Evolutionary conservation across 2,329 filamentous ascomycete species (phyloP).

Genomic region (Cadophora luteo-olivacea): DNA sequence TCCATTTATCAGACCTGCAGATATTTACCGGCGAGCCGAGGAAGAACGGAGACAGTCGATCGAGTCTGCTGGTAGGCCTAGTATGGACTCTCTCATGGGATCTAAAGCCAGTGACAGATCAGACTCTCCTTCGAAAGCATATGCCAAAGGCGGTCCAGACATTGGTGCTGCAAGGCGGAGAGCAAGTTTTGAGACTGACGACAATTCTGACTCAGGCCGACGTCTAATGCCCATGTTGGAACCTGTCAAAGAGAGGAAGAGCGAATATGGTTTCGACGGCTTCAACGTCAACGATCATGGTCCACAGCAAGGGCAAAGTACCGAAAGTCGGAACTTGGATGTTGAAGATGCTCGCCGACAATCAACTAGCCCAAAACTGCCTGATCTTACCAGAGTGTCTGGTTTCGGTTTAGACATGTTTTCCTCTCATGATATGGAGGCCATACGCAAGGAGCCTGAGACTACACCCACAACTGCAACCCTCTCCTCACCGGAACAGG

Average conservation of each 20-base stretch:
- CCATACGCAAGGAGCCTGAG: slow-evolving; percentile 24
- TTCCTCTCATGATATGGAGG: slow-evolving; percentile 40
- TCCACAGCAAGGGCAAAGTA: slow-evolving; percentile 11
- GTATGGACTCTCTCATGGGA: slow-evolving; percentile 56
- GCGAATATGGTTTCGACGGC: slow-evolving; percentile 62
- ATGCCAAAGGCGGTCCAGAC: slow-evolving; percentile 11
- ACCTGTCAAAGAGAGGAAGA: slow-evolving; percentile 63
- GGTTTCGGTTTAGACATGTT: slow-evolving; percentile 66
- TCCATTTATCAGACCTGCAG: slow-evolving; percentile 74
- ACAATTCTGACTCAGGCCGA: slow-evolving; percentile 47
- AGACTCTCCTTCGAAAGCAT: slow-evolving; percentile 36
- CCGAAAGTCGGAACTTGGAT: slow-evolving; percentile 23
- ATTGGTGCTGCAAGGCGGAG: slow-evolving; percentile 24
- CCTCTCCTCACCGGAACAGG: slow-evolving; percentile 19
- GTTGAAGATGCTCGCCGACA: slow-evolving; percentile 33
- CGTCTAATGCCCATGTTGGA: slow-evolving; percentile 53
- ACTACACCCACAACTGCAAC: slow-evolving; percentile 17
- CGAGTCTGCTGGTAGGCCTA: slow-evolving; percentile 61
- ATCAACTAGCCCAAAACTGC: slow-evolving; percentile 63
- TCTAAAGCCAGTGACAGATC: slow-evolving; percentile 39
- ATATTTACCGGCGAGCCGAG: slow-evolving; percentile 76
- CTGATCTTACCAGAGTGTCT: slow-evolving; percentile 64
- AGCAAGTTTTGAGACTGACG: slow-evolving; percentile 41
- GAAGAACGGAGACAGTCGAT: slow-evolving; percentile 67
- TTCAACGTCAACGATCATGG: slow-evolving; percentile 36